phyloP scores from a whole-genome alignment of 2,329 filamentous ascomycete genomes.

The Aureobasidium sp. region DNA sequence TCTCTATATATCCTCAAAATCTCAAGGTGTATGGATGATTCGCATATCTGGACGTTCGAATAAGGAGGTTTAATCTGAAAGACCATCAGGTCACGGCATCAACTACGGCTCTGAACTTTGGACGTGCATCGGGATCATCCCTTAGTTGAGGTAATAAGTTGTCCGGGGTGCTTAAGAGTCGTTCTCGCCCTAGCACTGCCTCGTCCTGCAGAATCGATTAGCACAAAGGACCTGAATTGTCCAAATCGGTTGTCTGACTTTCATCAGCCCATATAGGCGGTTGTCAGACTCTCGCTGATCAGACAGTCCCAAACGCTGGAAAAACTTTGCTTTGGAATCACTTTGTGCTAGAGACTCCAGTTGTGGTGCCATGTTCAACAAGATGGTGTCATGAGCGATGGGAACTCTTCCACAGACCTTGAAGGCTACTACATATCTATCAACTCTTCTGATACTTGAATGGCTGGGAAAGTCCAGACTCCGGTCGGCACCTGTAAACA shows the following conservation, averaged over 20 bases:
- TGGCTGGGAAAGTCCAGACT: too few relatives aligned
- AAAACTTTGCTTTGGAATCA: conserved; percentile 39
- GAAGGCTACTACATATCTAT: too few relatives aligned
- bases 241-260: conserved; percentile 27
- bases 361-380: conserved; percentile 20
- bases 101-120: background rate
- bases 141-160: conserved; percentile 35
- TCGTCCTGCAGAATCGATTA: conserved; percentile 32
- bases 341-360: conserved; percentile 35
- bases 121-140: conserved; percentile 24
- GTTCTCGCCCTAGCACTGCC: conserved; percentile 35
- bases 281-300: conserved; percentile 32
- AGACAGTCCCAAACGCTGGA: conserved; percentile 36
- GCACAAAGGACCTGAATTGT: background rate
- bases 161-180: conserved; percentile 34
- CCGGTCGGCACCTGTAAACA: too few relatives aligned
- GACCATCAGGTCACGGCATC: background rate
- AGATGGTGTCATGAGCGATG: too few relatives aligned
- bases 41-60: conserved; percentile 42
- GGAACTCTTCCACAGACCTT: too few relatives aligned
- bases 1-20: conserved; percentile 36
- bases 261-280: conserved; percentile 38
- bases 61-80: conserved; percentile 32
- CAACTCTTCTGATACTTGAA: too few relatives aligned
- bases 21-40: conserved; percentile 42